These are phyloP conservation scores for Aspergillus carbonarius DNA, from an alignment of 2,329 filamentous ascomycete genomes.

Conservation along the genomic window DNA sequence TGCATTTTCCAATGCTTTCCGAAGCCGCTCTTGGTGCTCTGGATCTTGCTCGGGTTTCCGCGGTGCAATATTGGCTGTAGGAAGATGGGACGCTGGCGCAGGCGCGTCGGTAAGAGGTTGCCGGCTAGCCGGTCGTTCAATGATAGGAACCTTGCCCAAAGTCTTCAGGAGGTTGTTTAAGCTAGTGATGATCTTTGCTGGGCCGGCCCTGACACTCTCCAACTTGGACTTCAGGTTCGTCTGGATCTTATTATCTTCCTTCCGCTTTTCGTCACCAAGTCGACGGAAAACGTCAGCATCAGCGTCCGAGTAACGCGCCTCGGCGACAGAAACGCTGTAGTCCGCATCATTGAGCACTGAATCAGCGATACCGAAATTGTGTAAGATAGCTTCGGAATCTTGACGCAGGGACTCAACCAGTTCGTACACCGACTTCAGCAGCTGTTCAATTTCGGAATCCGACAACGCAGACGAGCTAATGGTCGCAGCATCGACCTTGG, in stretches of 20 bases:
- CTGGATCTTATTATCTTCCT: slow-evolving; percentile 49
- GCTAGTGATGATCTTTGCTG: slow-evolving; percentile 36
- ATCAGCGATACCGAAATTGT: slow-evolving; percentile 50
- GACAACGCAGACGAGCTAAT: slow-evolving; percentile 35
- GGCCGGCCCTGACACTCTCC: slow-evolving; percentile 41
- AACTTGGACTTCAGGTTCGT: slow-evolving; percentile 44
- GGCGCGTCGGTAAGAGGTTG: slow-evolving; percentile 15
- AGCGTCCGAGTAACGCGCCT: slow-evolving; percentile 49
- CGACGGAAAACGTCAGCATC: slow-evolving; percentile 43
- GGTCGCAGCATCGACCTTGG: slow-evolving; percentile 35
- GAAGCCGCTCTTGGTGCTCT: slow-evolving; percentile 50
- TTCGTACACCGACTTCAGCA: slow-evolving; percentile 40
- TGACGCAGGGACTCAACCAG: slow-evolving; percentile 41
- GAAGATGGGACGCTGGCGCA: slow-evolving; percentile 29
- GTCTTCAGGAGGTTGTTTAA: slow-evolving; percentile 41
- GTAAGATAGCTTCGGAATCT: slow-evolving; percentile 49
- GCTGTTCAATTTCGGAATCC: slow-evolving; percentile 36
- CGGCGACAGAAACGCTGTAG: slow-evolving; percentile 54
- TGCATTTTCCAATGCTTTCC: slow-evolving; percentile 53
- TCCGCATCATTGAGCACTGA: slow-evolving; percentile 53
- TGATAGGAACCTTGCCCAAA: slow-evolving; percentile 31
- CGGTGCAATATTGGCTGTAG: slow-evolving; percentile 18
- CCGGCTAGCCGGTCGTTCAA: slow-evolving; percentile 15
- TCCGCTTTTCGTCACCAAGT: slow-evolving; percentile 48
- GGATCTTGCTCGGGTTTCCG: slow-evolving; percentile 30